Percentiles rank a stretch among this genome's conserved stretches.
Evolutionary conservation across 2,329 filamentous ascomycete species (phyloP).

Genomic region (Fusarium pilosicola): DNA sequence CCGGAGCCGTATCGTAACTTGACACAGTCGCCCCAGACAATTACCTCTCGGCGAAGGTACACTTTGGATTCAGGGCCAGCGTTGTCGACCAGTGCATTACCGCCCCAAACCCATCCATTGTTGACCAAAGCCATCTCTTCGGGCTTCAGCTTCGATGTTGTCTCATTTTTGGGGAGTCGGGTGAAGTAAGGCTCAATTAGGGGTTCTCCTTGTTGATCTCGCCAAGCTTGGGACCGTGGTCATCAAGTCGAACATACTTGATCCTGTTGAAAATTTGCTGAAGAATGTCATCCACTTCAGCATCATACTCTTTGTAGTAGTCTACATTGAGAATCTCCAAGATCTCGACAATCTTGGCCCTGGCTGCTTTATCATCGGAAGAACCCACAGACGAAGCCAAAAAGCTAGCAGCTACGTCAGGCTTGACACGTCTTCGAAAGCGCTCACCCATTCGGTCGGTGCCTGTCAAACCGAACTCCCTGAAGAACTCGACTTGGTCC

Average conservation of each 20-base stretch:
- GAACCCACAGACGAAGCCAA: conserved; percentile 62
- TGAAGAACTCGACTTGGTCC: conserved; percentile 70
- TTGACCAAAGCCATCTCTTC: conserved; percentile 87
- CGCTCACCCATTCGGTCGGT: conserved; percentile 82
- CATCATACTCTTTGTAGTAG: conserved; percentile 92
- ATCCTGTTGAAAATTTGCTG: conserved; percentile 93
- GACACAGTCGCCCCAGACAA: conserved; percentile 98
- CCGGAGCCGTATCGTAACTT: conserved; percentile 89
- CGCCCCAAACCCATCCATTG: conserved; percentile 99
- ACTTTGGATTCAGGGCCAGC: conserved; percentile 88
- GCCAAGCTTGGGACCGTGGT: conserved; percentile 87
- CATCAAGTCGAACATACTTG: conserved; percentile 94
- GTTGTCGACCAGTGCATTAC: conserved; percentile 92
- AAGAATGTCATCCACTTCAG: conserved; percentile 82
- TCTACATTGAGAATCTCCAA: conserved; percentile 87
- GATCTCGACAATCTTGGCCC: conserved; percentile 68
- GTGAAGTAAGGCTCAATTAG: conserved; percentile 97
- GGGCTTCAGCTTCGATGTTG: conserved; percentile 78
- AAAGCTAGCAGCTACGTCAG: conserved; percentile 71
- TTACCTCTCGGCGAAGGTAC: conserved; percentile 96
- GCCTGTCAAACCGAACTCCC: conserved; percentile 75
- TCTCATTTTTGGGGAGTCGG: conserved; percentile 80
- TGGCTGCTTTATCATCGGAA: conserved; percentile 66
- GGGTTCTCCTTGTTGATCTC: conserved; percentile 77
- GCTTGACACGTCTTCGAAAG: conserved; percentile 76